These are phyloP conservation scores for Crucihimalaya himalaica DNA, from an alignment of 345 rosid species.

Conservation along the genomic window DNA sequence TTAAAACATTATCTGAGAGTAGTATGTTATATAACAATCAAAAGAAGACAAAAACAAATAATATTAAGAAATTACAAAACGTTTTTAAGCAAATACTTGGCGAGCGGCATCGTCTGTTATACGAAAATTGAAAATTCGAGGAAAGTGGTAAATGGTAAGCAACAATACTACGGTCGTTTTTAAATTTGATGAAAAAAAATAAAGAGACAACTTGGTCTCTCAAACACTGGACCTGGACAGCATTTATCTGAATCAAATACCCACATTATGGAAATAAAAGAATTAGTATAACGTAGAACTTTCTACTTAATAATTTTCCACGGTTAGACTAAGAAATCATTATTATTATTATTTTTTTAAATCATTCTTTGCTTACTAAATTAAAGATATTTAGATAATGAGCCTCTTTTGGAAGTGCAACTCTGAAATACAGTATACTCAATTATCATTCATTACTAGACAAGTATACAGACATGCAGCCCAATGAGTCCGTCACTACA, in stretches of 20 bases:
- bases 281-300: background rate
- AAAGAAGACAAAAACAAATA: background rate
- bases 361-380: background rate
- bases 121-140: constrained; percentile 20
- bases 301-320: background rate
- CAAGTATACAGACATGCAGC: background rate
- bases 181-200: background rate
- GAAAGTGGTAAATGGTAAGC: background rate
- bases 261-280: background rate
- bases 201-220: constrained; percentile 17
- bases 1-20: background rate
- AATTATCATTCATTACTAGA: no score
- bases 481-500: background rate
- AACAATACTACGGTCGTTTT: constrained; percentile 4
- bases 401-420: background rate
- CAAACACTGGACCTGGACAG: constrained; percentile 29
- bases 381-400: background rate
- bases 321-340: background rate
- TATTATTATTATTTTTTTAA: no score
- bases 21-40: background rate
- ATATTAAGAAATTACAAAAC: background rate
- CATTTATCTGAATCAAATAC: background rate
- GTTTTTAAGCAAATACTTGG: constrained; percentile 2
- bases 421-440: background rate
- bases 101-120: background rate